phyloP scores from a whole-genome alignment of 306 rosid genomes.

The Macrotyloma uniflorum region DNA sequence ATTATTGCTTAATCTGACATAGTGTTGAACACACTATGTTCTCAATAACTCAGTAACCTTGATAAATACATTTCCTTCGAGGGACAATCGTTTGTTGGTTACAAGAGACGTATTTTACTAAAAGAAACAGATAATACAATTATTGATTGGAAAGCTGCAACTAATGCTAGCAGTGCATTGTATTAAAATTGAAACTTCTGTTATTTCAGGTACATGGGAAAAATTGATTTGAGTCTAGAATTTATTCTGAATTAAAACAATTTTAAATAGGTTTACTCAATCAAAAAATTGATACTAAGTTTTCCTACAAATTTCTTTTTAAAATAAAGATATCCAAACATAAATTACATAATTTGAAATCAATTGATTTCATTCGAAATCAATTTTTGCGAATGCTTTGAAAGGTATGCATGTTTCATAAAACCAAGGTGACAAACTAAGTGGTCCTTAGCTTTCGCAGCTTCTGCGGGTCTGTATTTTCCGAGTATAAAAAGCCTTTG shows the following conservation, averaged over 20 bases:
- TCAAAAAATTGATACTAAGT: no score
- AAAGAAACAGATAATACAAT: not conserved
- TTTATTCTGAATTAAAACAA: no score
- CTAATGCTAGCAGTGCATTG: not conserved
- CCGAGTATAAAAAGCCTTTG: slow-evolving; percentile 57
- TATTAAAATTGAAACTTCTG: not conserved
- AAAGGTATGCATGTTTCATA: not conserved
- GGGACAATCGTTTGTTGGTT: not conserved
- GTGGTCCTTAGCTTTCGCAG: slow-evolving; percentile 51
- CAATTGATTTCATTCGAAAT: no score
- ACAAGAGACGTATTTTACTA: not conserved
- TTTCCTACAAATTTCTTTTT: no score
- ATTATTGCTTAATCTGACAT: not conserved
- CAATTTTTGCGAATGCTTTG: not conserved
- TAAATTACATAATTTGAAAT: no score
- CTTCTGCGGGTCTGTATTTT: slow-evolving; percentile 42
- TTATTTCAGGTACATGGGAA: no score
- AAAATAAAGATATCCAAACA: no score
- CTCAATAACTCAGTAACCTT: not conserved
- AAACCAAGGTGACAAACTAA: slow-evolving; percentile 37
- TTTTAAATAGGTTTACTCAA: no score
- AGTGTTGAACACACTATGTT: not conserved
- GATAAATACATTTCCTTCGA: not conserved
- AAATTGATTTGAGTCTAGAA: no score
- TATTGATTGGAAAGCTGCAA: not conserved